Evolutionary conservation across 352 stramenopile species (phyloP), one percentile per base, ranked within the genome.

Genomic region (Blastocystis sp.): DNA sequence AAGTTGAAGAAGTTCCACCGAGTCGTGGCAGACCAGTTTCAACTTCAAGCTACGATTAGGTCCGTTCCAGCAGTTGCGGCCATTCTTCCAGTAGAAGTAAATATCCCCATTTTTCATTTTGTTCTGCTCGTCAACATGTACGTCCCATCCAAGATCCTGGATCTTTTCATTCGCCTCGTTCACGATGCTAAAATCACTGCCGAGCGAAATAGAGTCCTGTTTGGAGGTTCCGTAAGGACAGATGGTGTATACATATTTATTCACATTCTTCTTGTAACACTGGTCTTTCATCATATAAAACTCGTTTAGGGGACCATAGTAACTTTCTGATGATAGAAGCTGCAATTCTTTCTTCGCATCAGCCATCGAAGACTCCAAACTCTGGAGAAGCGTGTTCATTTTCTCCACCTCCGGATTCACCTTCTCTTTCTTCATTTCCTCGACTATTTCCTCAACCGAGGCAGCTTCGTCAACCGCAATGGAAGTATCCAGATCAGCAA

Each of bases 31-130:
- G 82, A 93, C 92, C 47, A 96, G 56, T 39, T 92, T 92, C 37
- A 96, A 92, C 18, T 91, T 94, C 30, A 96, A 79, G 39, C 93
- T 96, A 47, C 94, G 92, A 11, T 93, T 90, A 18, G 94, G 94
- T 3, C 94, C 94, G 75, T 96, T 96, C 94, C 94, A 97, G 91
- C 94, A 97, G 76, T 93, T 94, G 53, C 92, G 85, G 30, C 94
- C 94, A 30, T 81, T 62, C 53, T 66, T 85, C 73, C 73, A 85
- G 20, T 69, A 18, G 92, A 91, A 13, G 91, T 92, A 87, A 95
- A 96, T 89, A 90, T 92, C 6, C 94, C 47, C 39, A 92, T 90
- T 13, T 91, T 81, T n/a, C 39, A 54, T 79, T 64, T 0, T 53
- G 5, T 18, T 16, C 78, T 34, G 89, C 88, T 65, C 63, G 64